Conservation (phyloP, 2,329 filamentous ascomycete genomes). For the Apiospora pterosperma region DNA sequence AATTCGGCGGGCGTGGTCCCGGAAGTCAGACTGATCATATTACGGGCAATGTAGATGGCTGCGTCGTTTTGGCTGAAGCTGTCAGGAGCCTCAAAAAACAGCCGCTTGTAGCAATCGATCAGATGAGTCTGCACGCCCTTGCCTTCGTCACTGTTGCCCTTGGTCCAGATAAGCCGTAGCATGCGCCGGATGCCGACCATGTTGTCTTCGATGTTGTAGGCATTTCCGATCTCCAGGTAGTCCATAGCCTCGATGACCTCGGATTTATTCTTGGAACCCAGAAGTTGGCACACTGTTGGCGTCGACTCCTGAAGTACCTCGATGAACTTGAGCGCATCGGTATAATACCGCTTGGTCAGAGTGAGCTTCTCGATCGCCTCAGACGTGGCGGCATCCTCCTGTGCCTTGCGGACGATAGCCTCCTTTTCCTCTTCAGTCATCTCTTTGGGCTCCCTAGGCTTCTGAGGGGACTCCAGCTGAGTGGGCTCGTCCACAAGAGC, state of each 20-base stretch:
- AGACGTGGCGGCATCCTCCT: conserved; percentile 82
- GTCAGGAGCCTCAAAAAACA: conserved; percentile 94
- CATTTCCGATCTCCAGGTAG: conserved; percentile 92
- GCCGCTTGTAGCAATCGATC: conserved; percentile 91
- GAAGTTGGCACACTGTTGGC: conserved; percentile 75
- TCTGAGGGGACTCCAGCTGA: conserved; percentile 67
- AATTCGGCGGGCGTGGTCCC: conserved; percentile 92
- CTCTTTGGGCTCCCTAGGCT: conserved; percentile 45
- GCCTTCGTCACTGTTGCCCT: conserved; percentile 97
- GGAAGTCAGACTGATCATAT: conserved; percentile 99
- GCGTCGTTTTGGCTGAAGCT: conserved; percentile 84
- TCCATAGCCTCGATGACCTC: conserved; percentile 99
- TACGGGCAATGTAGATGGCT: conserved; percentile 91
- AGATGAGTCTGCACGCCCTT: conserved; percentile 96
- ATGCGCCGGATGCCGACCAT: conserved; percentile 91
- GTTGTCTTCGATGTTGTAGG: conserved; percentile 93
- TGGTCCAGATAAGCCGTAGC: conserved; percentile 97
- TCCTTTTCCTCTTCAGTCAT: conserved; percentile 79
- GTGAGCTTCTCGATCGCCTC: conserved; percentile 87
- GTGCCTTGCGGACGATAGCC: conserved; percentile 71
- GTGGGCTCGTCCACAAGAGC: conserved; percentile 86
- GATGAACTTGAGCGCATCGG: conserved; percentile 92
- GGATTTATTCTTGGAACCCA: conserved; percentile 95
- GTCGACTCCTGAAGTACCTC: conserved; percentile 85
- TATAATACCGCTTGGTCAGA: conserved; percentile 84